These are phyloP conservation scores for Aspergillus versicolor DNA, from an alignment of 2,329 filamentous ascomycete genomes.

Conservation along the genomic window DNA sequence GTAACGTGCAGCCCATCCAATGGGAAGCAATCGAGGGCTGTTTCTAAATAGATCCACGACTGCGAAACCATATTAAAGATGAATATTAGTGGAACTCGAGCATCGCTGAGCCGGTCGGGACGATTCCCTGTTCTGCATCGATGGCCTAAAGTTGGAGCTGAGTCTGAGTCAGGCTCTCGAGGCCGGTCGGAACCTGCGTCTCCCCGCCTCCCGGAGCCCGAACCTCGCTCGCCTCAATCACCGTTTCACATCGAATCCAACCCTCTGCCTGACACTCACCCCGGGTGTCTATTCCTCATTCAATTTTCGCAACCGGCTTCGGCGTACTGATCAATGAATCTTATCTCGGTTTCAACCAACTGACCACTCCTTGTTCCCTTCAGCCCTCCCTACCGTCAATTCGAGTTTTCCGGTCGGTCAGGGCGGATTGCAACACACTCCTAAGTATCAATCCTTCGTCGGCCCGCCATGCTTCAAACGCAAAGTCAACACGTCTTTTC, in stretches of 20 bases:
- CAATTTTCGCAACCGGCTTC: conserved; percentile 2
- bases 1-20: conserved; percentile 18
- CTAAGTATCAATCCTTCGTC: conserved; percentile 27
- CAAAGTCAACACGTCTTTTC: conserved; percentile 62
- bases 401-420: conserved; percentile 21
- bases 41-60: neutral
- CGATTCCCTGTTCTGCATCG: neutral
- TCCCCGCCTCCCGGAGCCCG: conserved; percentile 38
- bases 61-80: neutral
- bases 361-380: conserved; percentile 23
- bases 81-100: too few relatives aligned
- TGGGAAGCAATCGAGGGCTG: neutral
- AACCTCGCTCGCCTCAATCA: conserved; percentile 25
- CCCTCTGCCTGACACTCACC: conserved; percentile 3
- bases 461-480: conserved; percentile 46
- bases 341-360: conserved; percentile 21
- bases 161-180: conserved; percentile 2
- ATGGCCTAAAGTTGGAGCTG: neutral
- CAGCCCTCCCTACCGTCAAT: conserved; percentile 9
- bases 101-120: too few relatives aligned
- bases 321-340: conserved; percentile 30
- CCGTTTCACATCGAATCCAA: conserved; percentile 19
- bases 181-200: conserved; percentile 25
- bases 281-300: neutral
- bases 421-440: conserved; percentile 17